Evolutionary conservation across 2,329 filamentous ascomycete genomes (phyloP).

Genomic region (Trichoderma cornu-damae): DNA sequence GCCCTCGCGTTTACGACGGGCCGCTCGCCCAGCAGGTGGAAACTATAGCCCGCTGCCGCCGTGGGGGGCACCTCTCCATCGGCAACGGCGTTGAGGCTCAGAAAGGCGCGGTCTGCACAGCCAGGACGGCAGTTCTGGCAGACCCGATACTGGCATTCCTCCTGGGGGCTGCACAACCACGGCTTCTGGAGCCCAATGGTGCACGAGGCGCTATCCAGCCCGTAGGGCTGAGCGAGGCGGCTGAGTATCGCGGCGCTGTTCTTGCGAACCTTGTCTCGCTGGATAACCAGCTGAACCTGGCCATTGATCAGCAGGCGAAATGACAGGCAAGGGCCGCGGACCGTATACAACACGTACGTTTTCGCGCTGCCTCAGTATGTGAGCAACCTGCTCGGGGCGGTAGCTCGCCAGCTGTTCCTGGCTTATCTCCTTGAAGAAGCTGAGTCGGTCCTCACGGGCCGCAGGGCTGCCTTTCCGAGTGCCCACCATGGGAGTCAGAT

Average conservation of each 20-base stretch:
- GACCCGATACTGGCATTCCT: constrained; percentile 48
- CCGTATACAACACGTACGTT: constrained; percentile 39
- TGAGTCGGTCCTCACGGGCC: constrained; percentile 39
- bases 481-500: constrained; percentile 31
- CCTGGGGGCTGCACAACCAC: constrained; percentile 35
- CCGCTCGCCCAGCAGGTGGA: constrained; percentile 40
- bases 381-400: constrained; percentile 42
- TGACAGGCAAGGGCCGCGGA: constrained; percentile 17
- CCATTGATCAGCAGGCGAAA: neutral
- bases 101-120: constrained; percentile 40
- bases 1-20: constrained; percentile 40
- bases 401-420: constrained; percentile 42
- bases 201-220: constrained; percentile 20
- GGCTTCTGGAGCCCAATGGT: constrained; percentile 28
- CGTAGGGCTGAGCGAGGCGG: constrained; percentile 19
- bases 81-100: constrained; percentile 48
- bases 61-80: constrained; percentile 47
- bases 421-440: constrained; percentile 42
- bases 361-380: constrained; percentile 47
- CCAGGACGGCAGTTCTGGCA: constrained; percentile 47
- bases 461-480: constrained; percentile 38
- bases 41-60: constrained; percentile 49
- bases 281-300: constrained; percentile 34
- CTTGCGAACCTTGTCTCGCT: constrained; percentile 26
- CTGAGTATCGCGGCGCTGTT: constrained; percentile 24